Evolutionary conservation across 1,284 basidiomycete genomes (phyloP), one percentile per base, ranked within the genome.

Genomic region (Porogramme epimiltina): DNA sequence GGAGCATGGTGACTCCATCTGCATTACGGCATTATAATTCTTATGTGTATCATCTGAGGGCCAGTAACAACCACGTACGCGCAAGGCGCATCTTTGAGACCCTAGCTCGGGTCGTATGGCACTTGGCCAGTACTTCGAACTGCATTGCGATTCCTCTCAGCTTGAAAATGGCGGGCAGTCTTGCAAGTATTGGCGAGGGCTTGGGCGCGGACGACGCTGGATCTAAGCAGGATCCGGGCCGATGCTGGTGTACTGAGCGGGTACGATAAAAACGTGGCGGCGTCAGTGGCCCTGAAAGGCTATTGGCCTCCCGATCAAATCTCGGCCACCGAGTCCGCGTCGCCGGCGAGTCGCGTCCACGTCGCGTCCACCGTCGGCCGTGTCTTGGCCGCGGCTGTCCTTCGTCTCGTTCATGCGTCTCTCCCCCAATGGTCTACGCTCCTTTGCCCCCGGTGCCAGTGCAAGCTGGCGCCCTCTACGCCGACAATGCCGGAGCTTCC

Each of bases 1-100:
- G 91, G 10, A 93, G 72, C 75, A 87, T 82, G 2, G 91, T 93
- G 38, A 78, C 72, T 10, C 88, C 89, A 73, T 93, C 90, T 89
- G 61, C 73, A 42, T n/a, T n/a, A n/a, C n/a, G n/a, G n/a, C n/a
- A n/a, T n/a, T n/a, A n/a, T n/a, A n/a, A n/a, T n/a, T n/a, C n/a
- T n/a, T n/a, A n/a, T n/a, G n/a, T n/a, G n/a, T n/a, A n/a, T n/a
- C n/a, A n/a, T n/a, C n/a, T n/a, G n/a, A n/a, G n/a, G n/a, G n/a
- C 18, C 25, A 45, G 23, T 3, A 15, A 11, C 18, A n/a, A 31
- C 15, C 18, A 75, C 82, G 65, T 62, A 85, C 85, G 86, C 54
- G 83, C 74, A 28, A 89, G 75, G 44, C 75, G 84, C 87, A 93
- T 91, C 43, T 81, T 76, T 25, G 84, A 88, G 2, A 91, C 89